These are phyloP conservation scores for Sparassis latifolia DNA, from an alignment of 1,284 basidiomycete genomes.

Conservation along the genomic window DNA sequence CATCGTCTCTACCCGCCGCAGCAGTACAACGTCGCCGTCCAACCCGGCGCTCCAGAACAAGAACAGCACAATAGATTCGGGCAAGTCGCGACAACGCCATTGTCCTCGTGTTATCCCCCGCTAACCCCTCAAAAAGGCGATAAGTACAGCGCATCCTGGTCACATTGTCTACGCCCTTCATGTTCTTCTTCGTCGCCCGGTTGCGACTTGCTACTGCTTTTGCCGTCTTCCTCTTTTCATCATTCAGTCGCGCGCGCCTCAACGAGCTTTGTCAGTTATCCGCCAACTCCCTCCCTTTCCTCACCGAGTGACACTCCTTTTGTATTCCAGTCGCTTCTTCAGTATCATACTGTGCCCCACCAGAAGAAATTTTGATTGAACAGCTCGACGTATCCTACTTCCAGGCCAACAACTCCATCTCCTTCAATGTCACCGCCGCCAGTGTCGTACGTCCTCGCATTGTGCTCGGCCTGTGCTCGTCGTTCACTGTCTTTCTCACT, in stretches of 20 bases:
- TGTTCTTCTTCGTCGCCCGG: conserved; percentile 64
- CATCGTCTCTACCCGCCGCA: no score
- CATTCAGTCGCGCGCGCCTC: conserved; percentile 39
- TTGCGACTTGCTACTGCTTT: conserved; percentile 47
- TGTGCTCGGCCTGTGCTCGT: conserved; percentile 18
- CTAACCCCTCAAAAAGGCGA: no score
- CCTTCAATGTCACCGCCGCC: conserved; percentile 70
- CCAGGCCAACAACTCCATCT: conserved; percentile 60
- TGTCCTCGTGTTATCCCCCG: no score
- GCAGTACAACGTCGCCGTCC: no score
- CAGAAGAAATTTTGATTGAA: conserved; percentile 74
- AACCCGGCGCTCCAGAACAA: no score
- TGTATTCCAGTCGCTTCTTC: conserved; percentile 65
- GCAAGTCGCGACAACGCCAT: no score
- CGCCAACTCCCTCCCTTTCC: conserved; percentile 4
- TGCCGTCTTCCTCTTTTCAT: conserved; percentile 33
- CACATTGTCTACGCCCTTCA: conserved; percentile 28
- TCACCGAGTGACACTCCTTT: conserved; percentile 2
- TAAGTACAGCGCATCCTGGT: no score
- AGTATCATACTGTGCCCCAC: conserved; percentile 82
- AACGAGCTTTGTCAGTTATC: conserved; percentile 51
- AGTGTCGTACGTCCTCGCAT: conserved; percentile 51
- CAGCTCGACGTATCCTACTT: conserved; percentile 78
- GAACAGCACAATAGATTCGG: no score
- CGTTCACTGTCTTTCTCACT: conserved; percentile 17